Conservation (phyloP, 2,329 filamentous ascomycete species). For the Chaetoscypha palmicola region DNA sequence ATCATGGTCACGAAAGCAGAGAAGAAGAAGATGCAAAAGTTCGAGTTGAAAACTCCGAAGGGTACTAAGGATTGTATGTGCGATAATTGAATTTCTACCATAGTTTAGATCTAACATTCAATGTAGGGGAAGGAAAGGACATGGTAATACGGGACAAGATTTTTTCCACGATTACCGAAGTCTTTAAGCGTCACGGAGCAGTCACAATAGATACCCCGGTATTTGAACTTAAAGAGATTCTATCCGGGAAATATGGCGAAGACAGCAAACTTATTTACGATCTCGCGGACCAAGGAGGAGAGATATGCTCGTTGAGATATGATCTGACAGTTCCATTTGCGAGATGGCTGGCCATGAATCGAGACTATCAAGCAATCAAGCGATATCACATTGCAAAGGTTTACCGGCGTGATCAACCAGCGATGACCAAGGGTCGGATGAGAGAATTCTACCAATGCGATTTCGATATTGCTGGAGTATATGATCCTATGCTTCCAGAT, state of each 20-base stretch:
- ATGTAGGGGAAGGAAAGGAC: conserved; percentile 60
- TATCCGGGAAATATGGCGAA: conserved; percentile 86
- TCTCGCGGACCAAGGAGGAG: conserved; percentile 78
- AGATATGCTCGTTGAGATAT: conserved; percentile 77
- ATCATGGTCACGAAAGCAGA: conserved; percentile 33
- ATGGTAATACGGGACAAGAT: conserved; percentile 77
- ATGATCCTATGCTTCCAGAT: conserved; percentile 88
- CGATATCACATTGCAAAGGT: conserved; percentile 95
- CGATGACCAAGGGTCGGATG: conserved; percentile 87
- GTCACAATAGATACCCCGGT: conserved; percentile 75
- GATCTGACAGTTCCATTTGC: conserved; percentile 87
- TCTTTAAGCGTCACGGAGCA: conserved; percentile 79
- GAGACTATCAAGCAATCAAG: conserved; percentile 72
- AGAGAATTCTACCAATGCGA: conserved; percentile 97
- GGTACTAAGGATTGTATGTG: conserved; percentile 73
- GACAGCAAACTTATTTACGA: conserved; percentile 91
- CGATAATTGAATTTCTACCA: conserved; percentile 1
- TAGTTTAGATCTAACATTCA: conserved; percentile 8
- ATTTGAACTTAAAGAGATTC: conserved; percentile 80
- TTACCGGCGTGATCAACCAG: conserved; percentile 72
- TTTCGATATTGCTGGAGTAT: conserved; percentile 85
- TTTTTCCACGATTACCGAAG: conserved; percentile 65
- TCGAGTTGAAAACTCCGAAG: conserved; percentile 82
- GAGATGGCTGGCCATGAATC: conserved; percentile 87
- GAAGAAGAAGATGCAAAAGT: conserved; percentile 34